Conservation (phyloP, 2,329 filamentous ascomycete species). For the Fusarium sp. region DNA sequence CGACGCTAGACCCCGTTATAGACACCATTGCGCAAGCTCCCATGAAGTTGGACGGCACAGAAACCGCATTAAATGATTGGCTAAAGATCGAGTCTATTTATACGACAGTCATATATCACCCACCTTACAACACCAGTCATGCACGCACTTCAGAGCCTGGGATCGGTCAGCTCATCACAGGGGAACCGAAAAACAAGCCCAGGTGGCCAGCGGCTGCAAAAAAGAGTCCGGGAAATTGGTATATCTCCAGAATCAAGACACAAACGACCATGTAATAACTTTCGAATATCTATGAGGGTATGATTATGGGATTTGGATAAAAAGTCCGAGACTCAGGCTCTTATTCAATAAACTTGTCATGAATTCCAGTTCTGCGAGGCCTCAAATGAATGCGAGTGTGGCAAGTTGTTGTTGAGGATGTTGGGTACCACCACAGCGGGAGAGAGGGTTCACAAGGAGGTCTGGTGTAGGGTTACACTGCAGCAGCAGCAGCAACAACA, state of each 20-base stretch:
- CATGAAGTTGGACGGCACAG: neutral
- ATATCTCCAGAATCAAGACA: too few relatives aligned
- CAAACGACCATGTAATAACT: neutral
- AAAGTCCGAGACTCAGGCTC: neutral
- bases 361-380: too few relatives aligned
- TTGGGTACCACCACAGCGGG: constrained; percentile 14
- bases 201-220: too few relatives aligned
- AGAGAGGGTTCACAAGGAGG: neutral
- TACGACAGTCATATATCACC: neutral
- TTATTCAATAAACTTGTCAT: neutral
- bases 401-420: constrained; percentile 2
- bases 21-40: constrained; percentile 5
- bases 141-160: constrained; percentile 9
- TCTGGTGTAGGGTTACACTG: constrained; percentile 30
- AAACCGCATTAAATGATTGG: neutral
- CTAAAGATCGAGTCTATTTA: neutral
- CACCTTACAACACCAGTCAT: neutral
- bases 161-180: constrained; percentile 1
- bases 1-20: neutral
- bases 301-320: too few relatives aligned
- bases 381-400: constrained; percentile 13
- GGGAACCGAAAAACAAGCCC: neutral
- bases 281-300: neutral
- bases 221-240: too few relatives aligned
- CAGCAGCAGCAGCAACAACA: constrained; percentile 5